These are phyloP conservation scores for Cladosporium austrohemisphaericum DNA, from an alignment of 2,329 filamentous ascomycete genomes.

Conservation along the genomic window DNA sequence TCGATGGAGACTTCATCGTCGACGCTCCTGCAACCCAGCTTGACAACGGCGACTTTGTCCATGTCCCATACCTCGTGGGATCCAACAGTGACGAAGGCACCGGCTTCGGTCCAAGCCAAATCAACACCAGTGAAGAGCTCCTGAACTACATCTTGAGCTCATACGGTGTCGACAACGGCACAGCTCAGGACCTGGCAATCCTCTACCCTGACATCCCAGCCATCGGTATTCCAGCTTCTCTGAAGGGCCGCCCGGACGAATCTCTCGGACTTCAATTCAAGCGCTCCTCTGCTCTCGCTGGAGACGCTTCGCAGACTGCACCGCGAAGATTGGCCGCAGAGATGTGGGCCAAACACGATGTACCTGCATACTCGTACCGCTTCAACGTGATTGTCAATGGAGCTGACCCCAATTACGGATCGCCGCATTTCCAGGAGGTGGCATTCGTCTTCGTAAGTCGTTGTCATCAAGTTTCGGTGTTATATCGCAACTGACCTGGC, in stretches of 20 bases:
- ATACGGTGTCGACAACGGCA: constrained; percentile 29
- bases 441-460: constrained; percentile 47
- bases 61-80: constrained; percentile 27
- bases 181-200: constrained; percentile 33
- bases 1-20: constrained; percentile 29
- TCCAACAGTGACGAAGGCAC: constrained; percentile 27
- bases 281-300: constrained; percentile 20
- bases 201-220: constrained; percentile 30
- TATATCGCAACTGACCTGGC: not conserved
- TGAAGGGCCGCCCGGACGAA: constrained; percentile 18
- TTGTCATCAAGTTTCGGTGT: not conserved
- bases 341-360: constrained; percentile 22
- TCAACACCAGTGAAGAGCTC: constrained; percentile 26
- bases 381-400: constrained; percentile 43
- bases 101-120: constrained; percentile 19
- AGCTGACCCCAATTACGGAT: constrained; percentile 24
- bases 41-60: constrained; percentile 24
- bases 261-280: constrained; percentile 24
- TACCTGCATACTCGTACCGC: constrained; percentile 38
- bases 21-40: constrained; percentile 21
- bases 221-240: constrained; percentile 25
- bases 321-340: constrained; percentile 21
- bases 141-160: constrained; percentile 17
- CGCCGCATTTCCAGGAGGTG: constrained; percentile 48
- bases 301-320: constrained; percentile 21